Base-by-base conservation (phyloP, 2,329 filamentous ascomycete species). In the Trichoderma arundinaceum region DNA sequence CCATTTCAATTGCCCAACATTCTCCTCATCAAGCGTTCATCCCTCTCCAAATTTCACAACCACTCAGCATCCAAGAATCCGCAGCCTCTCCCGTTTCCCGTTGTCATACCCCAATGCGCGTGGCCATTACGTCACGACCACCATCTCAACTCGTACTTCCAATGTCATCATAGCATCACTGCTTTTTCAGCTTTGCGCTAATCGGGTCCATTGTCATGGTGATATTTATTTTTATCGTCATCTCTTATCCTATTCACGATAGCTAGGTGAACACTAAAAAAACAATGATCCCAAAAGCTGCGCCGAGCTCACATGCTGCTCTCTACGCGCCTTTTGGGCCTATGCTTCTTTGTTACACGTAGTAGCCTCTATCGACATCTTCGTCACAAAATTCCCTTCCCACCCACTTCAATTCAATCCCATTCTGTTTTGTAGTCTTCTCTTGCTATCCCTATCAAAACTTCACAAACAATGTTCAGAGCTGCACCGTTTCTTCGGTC, bases 401-500 rank as follows among this genome's bases (percentile, higher is more conserved):
- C 10, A 6, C 12, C 43, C 9, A 9, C 3, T 51, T 28, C n/a
- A n/a, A n/a, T 65, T 44, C 33, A 22, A 35, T 2, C 38, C 48
- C 12, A 15, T 3, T 12, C n/a, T 15, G 1, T 3, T 12, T 10
- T 15, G 1, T 41, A 10, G 22, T n/a, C 13, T 8, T n/a, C 7
- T 51, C 17, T 28, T 6, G 3, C 19, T 46, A 46, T 4, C 4
- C 32, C 6, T 6, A 17, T 38, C n/a, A 6, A 64, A 39, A 39
- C 7, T 28, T 19, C 7, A 28, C 19, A 39, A 46, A 49, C 32
- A 68, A 77, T 77, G 76, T 73, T 77, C 64, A 74, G 72, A 68
- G 69, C 70, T 8, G 70, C 74, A 28, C 53, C 43, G 6, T 22
- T 60, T 52, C 64, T 46, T 51, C 17, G n/a, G 35, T 52, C 39